These are phyloP conservation scores for Entamoeba histolytica DNA, from an alignment of 208 protist genomes.

Conservation along the genomic window DNA sequence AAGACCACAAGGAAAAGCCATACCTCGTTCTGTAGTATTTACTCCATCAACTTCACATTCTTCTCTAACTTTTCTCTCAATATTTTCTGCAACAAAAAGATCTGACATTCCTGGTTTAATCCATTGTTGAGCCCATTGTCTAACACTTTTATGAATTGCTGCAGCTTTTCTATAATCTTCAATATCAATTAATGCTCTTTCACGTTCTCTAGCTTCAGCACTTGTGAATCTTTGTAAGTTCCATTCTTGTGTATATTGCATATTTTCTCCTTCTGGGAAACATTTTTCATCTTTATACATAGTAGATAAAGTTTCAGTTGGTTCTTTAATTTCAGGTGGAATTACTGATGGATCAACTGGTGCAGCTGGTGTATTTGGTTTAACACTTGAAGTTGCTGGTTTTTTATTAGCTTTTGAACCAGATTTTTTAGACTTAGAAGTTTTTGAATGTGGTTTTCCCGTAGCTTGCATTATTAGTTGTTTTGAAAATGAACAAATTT, in stretches of 20 bases:
- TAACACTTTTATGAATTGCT: slow-evolving; percentile 12
- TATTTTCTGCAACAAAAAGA: not conserved
- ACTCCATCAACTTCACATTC: not conserved
- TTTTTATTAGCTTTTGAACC: not conserved
- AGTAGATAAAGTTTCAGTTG: not conserved
- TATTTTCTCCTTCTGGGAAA: not conserved
- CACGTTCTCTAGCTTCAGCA: not conserved
- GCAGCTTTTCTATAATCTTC: slow-evolving; percentile 11
- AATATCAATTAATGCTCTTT: not conserved
- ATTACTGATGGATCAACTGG: not conserved
- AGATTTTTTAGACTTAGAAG: not conserved
- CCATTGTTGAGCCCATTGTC: slow-evolving; percentile 2
- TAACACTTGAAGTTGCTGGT: not conserved
- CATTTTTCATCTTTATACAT: not conserved
- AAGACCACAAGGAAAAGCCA: slow-evolving; percentile 36
- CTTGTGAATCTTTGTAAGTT: not conserved
- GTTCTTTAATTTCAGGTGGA: not conserved
- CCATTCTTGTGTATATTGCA: not conserved
- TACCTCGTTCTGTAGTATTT: not conserved
- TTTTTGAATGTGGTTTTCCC: not conserved
- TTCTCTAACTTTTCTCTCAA: not conserved
- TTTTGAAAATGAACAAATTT: too few relatives aligned
- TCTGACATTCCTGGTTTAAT: slow-evolving; percentile 6
- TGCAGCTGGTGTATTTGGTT: not conserved
- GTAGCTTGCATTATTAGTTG: not conserved